phyloP scores from a whole-genome alignment of 1,284 basidiomycete genomes.

The Puccinia triticina region DNA sequence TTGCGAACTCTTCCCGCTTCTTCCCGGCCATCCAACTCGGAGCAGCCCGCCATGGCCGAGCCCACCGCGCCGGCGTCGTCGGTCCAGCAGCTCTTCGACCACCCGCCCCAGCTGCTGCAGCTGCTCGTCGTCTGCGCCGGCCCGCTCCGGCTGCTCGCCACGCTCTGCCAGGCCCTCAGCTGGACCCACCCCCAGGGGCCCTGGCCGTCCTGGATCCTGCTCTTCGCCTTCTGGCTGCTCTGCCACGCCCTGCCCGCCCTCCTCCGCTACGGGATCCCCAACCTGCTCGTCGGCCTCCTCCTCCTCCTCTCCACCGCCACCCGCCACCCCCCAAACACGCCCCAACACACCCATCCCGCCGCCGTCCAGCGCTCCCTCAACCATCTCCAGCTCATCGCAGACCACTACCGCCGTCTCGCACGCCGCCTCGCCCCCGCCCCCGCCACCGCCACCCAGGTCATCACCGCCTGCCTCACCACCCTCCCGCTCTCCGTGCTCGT shows the following conservation, averaged over 20 bases:
- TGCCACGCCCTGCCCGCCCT: not conserved
- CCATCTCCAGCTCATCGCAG: conserved; percentile 32
- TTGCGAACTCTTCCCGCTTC: too few relatives aligned
- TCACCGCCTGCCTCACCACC: conserved; percentile 36
- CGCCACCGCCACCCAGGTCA: not conserved
- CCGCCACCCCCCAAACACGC: not conserved
- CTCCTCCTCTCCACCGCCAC: not conserved
- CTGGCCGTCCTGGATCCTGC: conserved; percentile 39
- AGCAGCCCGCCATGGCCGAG: too few relatives aligned
- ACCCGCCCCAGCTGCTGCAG: conserved; percentile 20
- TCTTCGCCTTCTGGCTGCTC: conserved; percentile 4
- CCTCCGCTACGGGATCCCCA: conserved; percentile 4
- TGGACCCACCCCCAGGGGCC: conserved; percentile 36
- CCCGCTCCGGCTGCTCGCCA: not conserved
- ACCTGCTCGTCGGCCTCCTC: not conserved
- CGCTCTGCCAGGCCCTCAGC: not conserved
- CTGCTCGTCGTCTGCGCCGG: not conserved
- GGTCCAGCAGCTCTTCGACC: not conserved
- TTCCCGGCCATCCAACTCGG: too few relatives aligned
- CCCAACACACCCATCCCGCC: not conserved
- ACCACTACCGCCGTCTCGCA: conserved; percentile 14
- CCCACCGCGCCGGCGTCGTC: not conserved
- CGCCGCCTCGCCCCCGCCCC: not conserved
- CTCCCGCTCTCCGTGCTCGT: conserved; percentile 58
- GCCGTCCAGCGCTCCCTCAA: not conserved